Base-by-base conservation (phyloP, 148 eudicot species). In the Cornus controversa region DNA sequence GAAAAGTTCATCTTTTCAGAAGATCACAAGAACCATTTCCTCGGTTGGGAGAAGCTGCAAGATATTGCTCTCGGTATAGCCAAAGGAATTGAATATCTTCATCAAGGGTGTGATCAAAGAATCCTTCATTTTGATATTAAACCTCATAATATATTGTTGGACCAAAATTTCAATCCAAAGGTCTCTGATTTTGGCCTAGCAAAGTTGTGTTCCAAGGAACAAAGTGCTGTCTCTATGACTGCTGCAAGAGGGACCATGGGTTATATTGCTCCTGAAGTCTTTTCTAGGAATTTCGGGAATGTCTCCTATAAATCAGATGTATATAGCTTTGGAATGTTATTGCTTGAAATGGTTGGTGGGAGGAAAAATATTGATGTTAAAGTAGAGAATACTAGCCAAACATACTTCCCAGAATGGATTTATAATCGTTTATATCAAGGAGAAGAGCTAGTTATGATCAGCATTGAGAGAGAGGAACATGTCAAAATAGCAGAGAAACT, bases 11-110 rank as follows among this genome's bases (percentile, higher is more conserved):
- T 69, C 14, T 31, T 31, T 40, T 40, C 71, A 15, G 25, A 22
- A 29, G 71, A 69, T 15, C 47, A 8, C 71, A 8, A 23, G 11
- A 4, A 31, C 31, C 25, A 31, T 10, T 18, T 10, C 24, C 50
- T 70, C 37, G 72, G 72, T 20, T 70, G 72, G 72, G 72, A 70
- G 27, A 70, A 29, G 54, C 13, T 70, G 0, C 71, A 37, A 70
- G 54, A 42, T 8, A 70, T 70, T 37, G 73, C 73, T 40, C 28
- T 13, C 0, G 69, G 69, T 20, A 66, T 66, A 66, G 69, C 69
- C n/a, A 27, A 66, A 66, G 40, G 8, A 24, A 69, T 31, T 69
- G 71, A 36, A 23, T 69, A 69, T 40, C 25, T 69, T 31, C 71
- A 69, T 14, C 45, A 69, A 15, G 71, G 47, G 45, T 69, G 71